Conservation (phyloP, 371 early-diverging fungal species). For the Apophysomyces sp. region DNA sequence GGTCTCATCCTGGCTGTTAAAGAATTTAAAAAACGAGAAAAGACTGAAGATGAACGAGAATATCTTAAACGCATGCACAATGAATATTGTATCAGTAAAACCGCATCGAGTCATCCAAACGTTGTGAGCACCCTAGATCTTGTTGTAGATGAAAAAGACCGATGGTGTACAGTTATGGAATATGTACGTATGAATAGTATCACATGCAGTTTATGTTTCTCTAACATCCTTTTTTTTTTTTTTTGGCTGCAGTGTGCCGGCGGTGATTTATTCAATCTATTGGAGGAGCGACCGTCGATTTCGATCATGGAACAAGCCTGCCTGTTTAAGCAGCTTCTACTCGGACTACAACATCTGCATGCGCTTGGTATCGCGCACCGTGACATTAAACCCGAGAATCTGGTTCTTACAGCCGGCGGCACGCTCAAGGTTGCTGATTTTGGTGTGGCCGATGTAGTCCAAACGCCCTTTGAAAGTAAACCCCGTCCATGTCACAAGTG, state of each 20-base stretch:
- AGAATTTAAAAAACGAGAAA: constrained; percentile 63
- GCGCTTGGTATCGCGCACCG: constrained; percentile 87
- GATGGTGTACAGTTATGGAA: constrained; percentile 72
- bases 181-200: constrained; percentile 35
- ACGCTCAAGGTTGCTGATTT: constrained; percentile 98
- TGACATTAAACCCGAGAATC: constrained; percentile 91
- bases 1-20: constrained; percentile 46
- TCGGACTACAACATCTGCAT: constrained; percentile 96
- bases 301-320: constrained; percentile 50
- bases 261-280: constrained; percentile 59
- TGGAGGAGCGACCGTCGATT: constrained; percentile 42
- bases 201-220: constrained; percentile 3
- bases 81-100: constrained; percentile 74
- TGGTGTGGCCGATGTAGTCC: constrained; percentile 93
- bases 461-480: constrained; percentile 68
- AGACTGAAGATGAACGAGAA: constrained; percentile 59
- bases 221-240: constrained; percentile 1
- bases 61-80: constrained; percentile 70
- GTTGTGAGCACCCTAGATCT: constrained; percentile 75
- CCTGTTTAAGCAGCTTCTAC: constrained; percentile 85
- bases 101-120: constrained; percentile 61
- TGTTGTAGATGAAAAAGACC: constrained; percentile 57
- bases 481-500: constrained; percentile 72
- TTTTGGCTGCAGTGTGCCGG: constrained; percentile 55
- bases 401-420: constrained; percentile 78